These are phyloP conservation scores for Marchantia paleacea DNA, from an alignment of 225 moss, liverwort and hornwort species.

Conservation along the genomic window DNA sequence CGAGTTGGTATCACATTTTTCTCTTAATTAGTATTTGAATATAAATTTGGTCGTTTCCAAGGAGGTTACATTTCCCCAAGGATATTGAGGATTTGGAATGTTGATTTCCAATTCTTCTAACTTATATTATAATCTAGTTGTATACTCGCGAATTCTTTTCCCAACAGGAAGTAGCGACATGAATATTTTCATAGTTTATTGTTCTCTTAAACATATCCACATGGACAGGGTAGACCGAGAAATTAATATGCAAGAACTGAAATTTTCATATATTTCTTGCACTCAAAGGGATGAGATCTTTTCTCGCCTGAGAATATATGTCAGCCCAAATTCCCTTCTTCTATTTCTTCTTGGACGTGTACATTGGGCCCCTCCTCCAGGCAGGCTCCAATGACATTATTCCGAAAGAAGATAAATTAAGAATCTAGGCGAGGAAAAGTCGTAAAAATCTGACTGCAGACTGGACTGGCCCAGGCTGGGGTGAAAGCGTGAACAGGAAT, in stretches of 20 bases:
- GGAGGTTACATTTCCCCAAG: too few species aligned
- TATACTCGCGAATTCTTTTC: too few species aligned
- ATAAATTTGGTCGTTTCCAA: too few species aligned
- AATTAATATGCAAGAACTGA: not conserved
- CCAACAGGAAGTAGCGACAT: too few species aligned
- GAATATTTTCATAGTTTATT: too few species aligned
- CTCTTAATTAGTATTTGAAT: too few species aligned
- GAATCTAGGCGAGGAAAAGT: not conserved
- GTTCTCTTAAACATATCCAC: too few species aligned
- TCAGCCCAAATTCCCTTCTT: not conserved
- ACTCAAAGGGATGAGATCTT: not conserved
- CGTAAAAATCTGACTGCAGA: not conserved
- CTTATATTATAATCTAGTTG: too few species aligned
- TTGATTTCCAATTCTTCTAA: too few species aligned
- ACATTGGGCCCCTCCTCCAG: not conserved
- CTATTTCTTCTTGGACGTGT: not conserved
- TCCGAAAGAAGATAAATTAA: not conserved
- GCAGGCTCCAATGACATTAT: not conserved
- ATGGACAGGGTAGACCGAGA: too few species aligned
- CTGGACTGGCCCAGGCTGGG: not conserved
- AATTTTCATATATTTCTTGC: not conserved
- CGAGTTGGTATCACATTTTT: too few species aligned
- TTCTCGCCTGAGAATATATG: not conserved
- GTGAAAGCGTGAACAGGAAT: not conserved
- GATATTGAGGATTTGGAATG: too few species aligned